Conservation (phyloP, 1,284 basidiomycete genomes). For the Naganishia liquefaciens region DNA sequence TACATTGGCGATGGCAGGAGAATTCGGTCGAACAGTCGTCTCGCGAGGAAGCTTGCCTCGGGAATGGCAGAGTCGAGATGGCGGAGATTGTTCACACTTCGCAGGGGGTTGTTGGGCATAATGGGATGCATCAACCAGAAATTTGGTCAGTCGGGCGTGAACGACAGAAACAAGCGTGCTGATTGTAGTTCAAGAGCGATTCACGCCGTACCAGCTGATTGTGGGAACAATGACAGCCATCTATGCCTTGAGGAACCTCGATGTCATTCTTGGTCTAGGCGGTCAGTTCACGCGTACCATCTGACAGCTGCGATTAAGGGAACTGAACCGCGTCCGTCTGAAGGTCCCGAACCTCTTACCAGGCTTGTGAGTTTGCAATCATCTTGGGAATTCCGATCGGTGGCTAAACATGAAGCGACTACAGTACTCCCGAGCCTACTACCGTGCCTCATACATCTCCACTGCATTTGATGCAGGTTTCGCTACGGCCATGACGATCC, state of each 20-base stretch:
- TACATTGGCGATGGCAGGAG: slow-evolving; percentile 62
- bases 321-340: no score
- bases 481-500: slow-evolving; percentile 88
- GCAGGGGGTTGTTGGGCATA: slow-evolving; percentile 41
- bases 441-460: slow-evolving; percentile 93
- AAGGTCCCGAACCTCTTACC: slow-evolving; percentile 90
- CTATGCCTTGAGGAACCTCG: slow-evolving; percentile 82
- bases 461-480: slow-evolving; percentile 97
- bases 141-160: slow-evolving; percentile 43
- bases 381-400: slow-evolving; percentile 24
- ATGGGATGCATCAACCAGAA: slow-evolving; percentile 47
- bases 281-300: slow-evolving; percentile 49
- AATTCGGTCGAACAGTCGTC: slow-evolving; percentile 17
- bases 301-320: no score
- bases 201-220: slow-evolving; percentile 93
- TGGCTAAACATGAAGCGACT: slow-evolving; percentile 31
- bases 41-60: slow-evolving; percentile 16
- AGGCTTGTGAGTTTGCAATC: slow-evolving; percentile 65
- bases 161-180: neutral
- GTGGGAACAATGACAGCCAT: slow-evolving; percentile 78
- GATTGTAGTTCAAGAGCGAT: slow-evolving; percentile 62
- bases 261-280: slow-evolving; percentile 79
- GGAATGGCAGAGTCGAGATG: slow-evolving; percentile 32
- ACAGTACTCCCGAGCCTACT: slow-evolving; percentile 88
- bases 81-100: slow-evolving; percentile 40